Conservation (phyloP, 768 basidiomycete genomes). For the Psilocybe cubensis region DNA sequence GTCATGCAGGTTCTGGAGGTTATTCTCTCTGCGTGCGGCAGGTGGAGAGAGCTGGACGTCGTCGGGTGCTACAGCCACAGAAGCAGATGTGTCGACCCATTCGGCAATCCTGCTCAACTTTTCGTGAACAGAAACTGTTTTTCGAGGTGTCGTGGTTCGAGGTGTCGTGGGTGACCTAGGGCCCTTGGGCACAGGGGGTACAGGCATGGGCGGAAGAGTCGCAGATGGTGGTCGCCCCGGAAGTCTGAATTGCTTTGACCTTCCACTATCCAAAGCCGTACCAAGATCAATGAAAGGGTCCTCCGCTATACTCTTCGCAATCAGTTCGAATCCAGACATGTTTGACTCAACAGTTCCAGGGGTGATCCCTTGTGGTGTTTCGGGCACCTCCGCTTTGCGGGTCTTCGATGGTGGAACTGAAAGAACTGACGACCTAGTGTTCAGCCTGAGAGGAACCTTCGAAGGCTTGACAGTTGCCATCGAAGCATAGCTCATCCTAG, state of each 20-base stretch:
- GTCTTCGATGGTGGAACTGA: neutral
- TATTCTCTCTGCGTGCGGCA: constrained; percentile 8
- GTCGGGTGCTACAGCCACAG: constrained; percentile 8
- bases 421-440: neutral
- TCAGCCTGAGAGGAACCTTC: neutral
- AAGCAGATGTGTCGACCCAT: constrained; percentile 22
- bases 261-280: constrained; percentile 20
- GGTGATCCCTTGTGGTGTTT: constrained; percentile 12
- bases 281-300: constrained; percentile 21
- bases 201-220: neutral
- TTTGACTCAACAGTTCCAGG: constrained; percentile 16
- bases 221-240: neutral
- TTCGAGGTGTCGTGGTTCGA: constrained; percentile 12
- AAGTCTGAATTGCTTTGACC: constrained; percentile 18
- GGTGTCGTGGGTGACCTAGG: constrained; percentile 1
- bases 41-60: constrained; percentile 7
- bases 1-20: constrained; percentile 24
- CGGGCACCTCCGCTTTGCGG: neutral
- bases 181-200: neutral
- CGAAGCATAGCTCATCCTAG: constrained; percentile 1
- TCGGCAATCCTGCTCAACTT: constrained; percentile 17
- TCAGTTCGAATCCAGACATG: constrained; percentile 1
- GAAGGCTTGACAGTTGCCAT: neutral
- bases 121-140: constrained; percentile 7
- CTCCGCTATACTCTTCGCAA: neutral